Evolutionary conservation across 1,284 basidiomycete species (phyloP), one percentile per base, ranked within the genome.

Genomic region (Spongiforma sp.): DNA sequence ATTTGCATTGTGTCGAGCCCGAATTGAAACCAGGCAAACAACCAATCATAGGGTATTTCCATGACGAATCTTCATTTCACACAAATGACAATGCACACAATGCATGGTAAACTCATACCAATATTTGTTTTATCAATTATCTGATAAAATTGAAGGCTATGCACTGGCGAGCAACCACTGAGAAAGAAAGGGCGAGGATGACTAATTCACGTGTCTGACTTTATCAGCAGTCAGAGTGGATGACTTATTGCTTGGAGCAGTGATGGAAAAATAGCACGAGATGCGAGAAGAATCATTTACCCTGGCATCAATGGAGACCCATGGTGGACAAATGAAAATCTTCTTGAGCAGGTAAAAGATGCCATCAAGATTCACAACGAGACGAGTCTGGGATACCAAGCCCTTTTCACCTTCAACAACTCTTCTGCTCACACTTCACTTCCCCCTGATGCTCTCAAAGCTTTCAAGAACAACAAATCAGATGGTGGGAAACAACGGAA

Each of bases 1-100:
- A 57, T 33, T 41, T 57, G 12, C 5, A 32, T 1, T 21, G 15
- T 2, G 5, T 74, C 0, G 54, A 60, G 34, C 74, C 76, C 41
- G 67, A 28, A 1, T 67, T 81, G 15, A 21, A 28, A 12, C 58
- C 60, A 26, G 77, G 78, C 4, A 72, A 81, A 64, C 53, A 62
- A 24, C 66, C 71, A 60, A 54, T 79, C n/a, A 75, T 79, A 36
- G 64, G 71, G 1, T 60, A 73, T 21, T 80, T 76, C 57, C 79
- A 81, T 48, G 76, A 81, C 63, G 72, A 82, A 65, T 72, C 63
- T 34, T 73, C 64, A 34, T 77, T 77, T 59, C 73, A 77, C 62
- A 67, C 60, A 30, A 57, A 57, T 57, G 37, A 57, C 10, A 57
- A 57, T 57, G 6, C 30, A 57, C 30, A 21, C 4, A 15, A 30